phyloP scores from a whole-genome alignment of 768 basidiomycete genomes.

The Macrolepiota albuminosa region DNA sequence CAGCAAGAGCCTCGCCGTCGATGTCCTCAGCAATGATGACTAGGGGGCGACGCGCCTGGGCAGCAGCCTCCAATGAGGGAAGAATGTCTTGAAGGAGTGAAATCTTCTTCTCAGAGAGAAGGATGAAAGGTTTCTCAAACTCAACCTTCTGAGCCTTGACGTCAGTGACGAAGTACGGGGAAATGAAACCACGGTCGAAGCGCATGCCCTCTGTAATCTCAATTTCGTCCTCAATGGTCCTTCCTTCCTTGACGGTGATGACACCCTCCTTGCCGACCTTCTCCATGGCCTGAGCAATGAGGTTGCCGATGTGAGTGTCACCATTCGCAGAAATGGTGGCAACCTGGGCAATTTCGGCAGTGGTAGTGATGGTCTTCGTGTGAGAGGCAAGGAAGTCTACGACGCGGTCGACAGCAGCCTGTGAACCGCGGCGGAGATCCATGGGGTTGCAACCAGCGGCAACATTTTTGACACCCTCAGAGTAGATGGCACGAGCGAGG shows the following conservation, averaged over 20 bases:
- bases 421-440: slow-evolving; percentile 98
- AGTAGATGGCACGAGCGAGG: slow-evolving; percentile 94
- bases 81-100: slow-evolving; percentile 92
- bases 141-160: slow-evolving; percentile 95
- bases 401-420: slow-evolving; percentile 94
- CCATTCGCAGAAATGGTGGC: slow-evolving; percentile 89
- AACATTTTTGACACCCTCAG: slow-evolving; percentile 98
- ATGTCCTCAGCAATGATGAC: slow-evolving; percentile 97
- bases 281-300: slow-evolving; percentile 99
- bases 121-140: slow-evolving; percentile 92
- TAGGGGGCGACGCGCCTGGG: slow-evolving; percentile 80
- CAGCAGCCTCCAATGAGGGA: slow-evolving; percentile 80
- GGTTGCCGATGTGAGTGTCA: slow-evolving; percentile 85
- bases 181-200: slow-evolving; percentile 98
- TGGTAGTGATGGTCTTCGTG: slow-evolving; percentile 93
- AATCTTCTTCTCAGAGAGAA: slow-evolving; percentile 98
- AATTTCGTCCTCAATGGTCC: slow-evolving; percentile 97
- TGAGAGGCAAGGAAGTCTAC: slow-evolving; percentile 85
- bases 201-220: slow-evolving; percentile 99
- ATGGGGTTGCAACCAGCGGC: slow-evolving; percentile 99
- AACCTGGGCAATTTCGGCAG: slow-evolving; percentile 96
- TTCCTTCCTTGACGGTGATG: slow-evolving; percentile 99
- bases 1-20: slow-evolving; percentile 96
- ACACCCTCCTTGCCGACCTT: slow-evolving; percentile 99
- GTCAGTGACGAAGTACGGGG: slow-evolving; percentile 97